Evolutionary conservation across 305 asterid species (phyloP), one percentile per base, ranked within the genome.

Genomic region (Nicotiana rustica): DNA sequence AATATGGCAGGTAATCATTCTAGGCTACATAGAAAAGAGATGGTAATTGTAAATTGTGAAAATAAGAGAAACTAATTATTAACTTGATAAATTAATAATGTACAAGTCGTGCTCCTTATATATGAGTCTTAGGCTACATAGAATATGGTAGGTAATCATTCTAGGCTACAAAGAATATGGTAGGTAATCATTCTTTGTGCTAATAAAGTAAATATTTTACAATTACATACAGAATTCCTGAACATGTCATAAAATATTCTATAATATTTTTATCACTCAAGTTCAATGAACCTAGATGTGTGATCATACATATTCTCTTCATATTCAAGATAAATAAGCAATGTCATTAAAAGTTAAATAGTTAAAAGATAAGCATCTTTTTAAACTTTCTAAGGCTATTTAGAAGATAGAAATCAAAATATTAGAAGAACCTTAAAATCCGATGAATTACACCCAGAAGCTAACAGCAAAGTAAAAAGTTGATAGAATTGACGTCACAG

Each of bases 111-210:
- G 44, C 19, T 52, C 57, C 57, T 52, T 52, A 52, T 52, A 52
- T 52, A 52, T 13, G 19, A 65, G 70, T 65, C 19, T 31, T 5
- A 35, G 19, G 44, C 18, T 66, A 66, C 15, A 17, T 64, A 64
- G 38, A 35, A 35, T 35, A 35, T 35, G 5, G 6, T 35, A 35
- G 38, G 5, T 35, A 35, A 35, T 35, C 38, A 35, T 35, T 35
- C 38, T 35, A 35, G 38, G 38, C 38, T 35, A 4, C 47, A 41
- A 6, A 41, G 47, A 66, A 13, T 15, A 66, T 66, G n/a, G 71
- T 64, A 66, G 71, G 71, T 66, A 12, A 66, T 66, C 71, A 66
- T 66, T 66, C 44, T 13, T 47, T 33, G 15, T 66, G 18, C 36
- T 64, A 25, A 64, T 12, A 25, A 61, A 19, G 67, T 9, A 17